Evolutionary conservation across 805 yeast genomes (phyloP).

Genomic region (Myxozyma vanderwaltii): DNA sequence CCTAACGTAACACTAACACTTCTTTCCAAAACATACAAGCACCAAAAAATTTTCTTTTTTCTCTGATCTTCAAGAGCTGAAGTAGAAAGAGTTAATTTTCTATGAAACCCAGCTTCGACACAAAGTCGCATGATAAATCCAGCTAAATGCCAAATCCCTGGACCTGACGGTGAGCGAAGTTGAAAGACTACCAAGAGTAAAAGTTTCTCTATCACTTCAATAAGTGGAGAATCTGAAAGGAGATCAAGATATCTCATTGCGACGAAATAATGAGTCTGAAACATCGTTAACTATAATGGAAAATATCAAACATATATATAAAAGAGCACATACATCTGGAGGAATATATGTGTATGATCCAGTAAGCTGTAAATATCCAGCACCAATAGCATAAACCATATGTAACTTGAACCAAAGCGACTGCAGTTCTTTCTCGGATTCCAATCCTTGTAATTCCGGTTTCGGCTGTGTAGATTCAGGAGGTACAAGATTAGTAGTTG

Average conservation of each 20-base stretch:
- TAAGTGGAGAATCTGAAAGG: conserved; percentile 23
- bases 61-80: conserved; percentile 30
- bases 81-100: conserved; percentile 11
- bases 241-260: conserved; percentile 31
- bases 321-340: conserved; percentile 21
- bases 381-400: conserved; percentile 33
- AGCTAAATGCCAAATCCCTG: conserved; percentile 34
- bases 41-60: conserved; percentile 27
- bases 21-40: conserved; percentile 27
- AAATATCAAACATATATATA: too few relatives aligned
- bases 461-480: neutral
- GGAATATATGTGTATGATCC: conserved; percentile 23
- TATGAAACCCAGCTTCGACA: conserved; percentile 31
- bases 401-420: conserved; percentile 30
- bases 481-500: neutral
- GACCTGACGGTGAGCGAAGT: conserved; percentile 30
- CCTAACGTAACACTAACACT: conserved; percentile 30
- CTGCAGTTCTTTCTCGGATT: conserved; percentile 8
- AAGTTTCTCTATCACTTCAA: conserved; percentile 28
- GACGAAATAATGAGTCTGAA: conserved; percentile 19
- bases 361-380: conserved; percentile 28
- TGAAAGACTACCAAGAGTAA: conserved; percentile 28
- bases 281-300: too few relatives aligned
- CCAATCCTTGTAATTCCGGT: neutral
- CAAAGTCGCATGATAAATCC: conserved; percentile 31